phyloP scores from a whole-genome alignment of 441 rosid genomes.

The Daphne laureola region DNA sequence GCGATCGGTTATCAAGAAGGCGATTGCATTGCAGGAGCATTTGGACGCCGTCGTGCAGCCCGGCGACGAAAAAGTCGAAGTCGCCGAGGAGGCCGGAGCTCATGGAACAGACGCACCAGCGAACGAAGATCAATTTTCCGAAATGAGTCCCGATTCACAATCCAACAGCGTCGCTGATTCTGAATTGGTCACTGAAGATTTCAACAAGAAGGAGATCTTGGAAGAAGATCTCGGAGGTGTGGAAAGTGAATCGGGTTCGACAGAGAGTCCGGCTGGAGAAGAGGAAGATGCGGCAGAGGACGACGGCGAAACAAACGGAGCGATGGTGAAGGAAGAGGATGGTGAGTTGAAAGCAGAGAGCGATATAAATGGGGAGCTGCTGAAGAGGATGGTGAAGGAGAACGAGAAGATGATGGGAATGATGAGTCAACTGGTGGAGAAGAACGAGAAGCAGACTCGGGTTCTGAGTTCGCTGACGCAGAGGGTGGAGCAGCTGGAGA shows the following conservation, averaged over 20 bases:
- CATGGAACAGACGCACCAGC: no score
- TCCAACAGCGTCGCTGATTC: neutral
- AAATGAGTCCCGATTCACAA: no score
- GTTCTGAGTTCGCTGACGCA: constrained; percentile 34
- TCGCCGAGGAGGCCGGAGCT: no score
- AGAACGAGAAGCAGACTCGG: constrained; percentile 40
- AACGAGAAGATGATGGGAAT: constrained; percentile 48
- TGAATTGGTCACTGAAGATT: constrained; percentile 2
- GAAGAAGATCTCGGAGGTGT: neutral
- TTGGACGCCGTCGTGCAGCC: constrained; percentile 32
- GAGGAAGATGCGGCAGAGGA: constrained; percentile 10
- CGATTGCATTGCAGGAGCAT: constrained; percentile 45
- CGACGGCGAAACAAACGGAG: neutral
- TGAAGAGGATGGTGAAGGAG: constrained; percentile 49
- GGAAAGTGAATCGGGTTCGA: constrained; percentile 22
- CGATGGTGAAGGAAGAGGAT: constrained; percentile 1
- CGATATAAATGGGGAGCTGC: constrained; percentile 19
- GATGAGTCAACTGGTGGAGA: constrained; percentile 40
- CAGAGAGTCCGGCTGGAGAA: constrained; percentile 9
- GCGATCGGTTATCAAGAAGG: constrained; percentile 40
- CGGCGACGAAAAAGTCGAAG: neutral
- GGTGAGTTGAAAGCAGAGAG: neutral
- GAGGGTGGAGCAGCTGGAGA: constrained; percentile 54
- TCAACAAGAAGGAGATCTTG: neutral
- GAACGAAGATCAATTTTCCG: no score